phyloP scores from a whole-genome alignment of 2,329 filamentous ascomycete genomes.

The Cordyceps farinosa region DNA sequence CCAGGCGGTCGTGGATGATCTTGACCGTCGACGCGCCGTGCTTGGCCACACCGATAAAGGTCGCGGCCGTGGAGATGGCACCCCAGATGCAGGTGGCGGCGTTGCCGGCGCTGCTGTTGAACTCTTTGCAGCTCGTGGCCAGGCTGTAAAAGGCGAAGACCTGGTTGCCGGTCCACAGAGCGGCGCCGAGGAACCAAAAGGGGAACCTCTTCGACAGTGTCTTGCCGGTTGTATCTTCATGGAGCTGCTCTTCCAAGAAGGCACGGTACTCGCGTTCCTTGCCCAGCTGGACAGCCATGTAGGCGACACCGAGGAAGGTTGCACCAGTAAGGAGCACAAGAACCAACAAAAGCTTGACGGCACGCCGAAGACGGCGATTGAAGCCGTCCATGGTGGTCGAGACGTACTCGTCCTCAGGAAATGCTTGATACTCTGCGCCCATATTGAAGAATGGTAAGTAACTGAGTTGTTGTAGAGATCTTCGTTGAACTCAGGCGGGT shows the following conservation, averaged over 20 bases:
- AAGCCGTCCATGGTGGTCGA: not conserved
- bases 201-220: not conserved
- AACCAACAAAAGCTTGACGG: not conserved
- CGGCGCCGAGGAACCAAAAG: not conserved
- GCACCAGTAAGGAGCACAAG: not conserved
- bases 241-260: not conserved
- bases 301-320: not conserved
- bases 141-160: not conserved
- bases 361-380: not conserved
- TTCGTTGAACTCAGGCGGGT: too few species aligned
- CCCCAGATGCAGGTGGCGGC: not conserved
- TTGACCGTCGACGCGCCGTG: not conserved
- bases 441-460: not conserved
- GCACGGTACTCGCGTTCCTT: not conserved
- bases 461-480: too few species aligned
- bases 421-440: not conserved
- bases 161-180: not conserved
- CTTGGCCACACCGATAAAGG: not conserved
- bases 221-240: not conserved
- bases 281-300: not conserved
- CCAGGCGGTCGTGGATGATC: not conserved
- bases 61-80: not conserved
- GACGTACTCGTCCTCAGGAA: not conserved
- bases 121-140: not conserved
- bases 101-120: not conserved